Evolutionary conservation across 768 basidiomycete species (phyloP).

Genomic region (Lactifluus pinguis): DNA sequence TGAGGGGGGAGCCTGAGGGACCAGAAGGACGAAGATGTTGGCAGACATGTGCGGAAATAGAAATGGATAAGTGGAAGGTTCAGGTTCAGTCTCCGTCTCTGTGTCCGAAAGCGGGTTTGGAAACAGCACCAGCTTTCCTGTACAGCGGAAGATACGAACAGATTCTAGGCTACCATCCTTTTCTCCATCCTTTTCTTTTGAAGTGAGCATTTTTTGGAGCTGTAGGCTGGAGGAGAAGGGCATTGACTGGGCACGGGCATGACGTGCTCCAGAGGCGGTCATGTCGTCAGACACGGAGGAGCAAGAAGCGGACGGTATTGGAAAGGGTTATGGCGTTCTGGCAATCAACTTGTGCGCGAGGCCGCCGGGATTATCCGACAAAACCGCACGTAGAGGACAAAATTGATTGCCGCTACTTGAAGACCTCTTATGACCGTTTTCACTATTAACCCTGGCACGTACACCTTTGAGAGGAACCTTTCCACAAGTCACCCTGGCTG

Average conservation of each 20-base stretch:
- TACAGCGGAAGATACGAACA: slow-evolving; percentile 53
- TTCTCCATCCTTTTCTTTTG: slow-evolving; percentile 44
- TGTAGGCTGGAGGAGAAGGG: slow-evolving; percentile 45
- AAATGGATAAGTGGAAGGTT: slow-evolving; percentile 22
- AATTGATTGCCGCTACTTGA: too few species aligned
- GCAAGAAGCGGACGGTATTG: slow-evolving; percentile 34
- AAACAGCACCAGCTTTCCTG: slow-evolving; percentile 61
- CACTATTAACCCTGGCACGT: too few species aligned
- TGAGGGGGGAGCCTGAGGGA: too few species aligned
- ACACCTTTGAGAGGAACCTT: too few species aligned
- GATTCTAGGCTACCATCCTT: slow-evolving; percentile 49
- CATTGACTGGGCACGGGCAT: slow-evolving; percentile 41
- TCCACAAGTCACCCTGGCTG: too few species aligned
- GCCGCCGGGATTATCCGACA: too few species aligned
- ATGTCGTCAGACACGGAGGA: slow-evolving; percentile 36
- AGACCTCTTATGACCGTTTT: too few species aligned
- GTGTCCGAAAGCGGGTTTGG: slow-evolving; percentile 30
- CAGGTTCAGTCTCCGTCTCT: slow-evolving; percentile 28
- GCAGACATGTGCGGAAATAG: slow-evolving; percentile 20
- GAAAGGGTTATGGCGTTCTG: too few species aligned
- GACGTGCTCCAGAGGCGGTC: slow-evolving; percentile 24
- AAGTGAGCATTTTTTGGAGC: slow-evolving; percentile 87
- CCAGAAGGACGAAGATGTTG: too few species aligned
- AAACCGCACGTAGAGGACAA: too few species aligned
- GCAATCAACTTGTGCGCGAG: too few species aligned